Evolutionary conservation across 208 protist species (phyloP).

Genomic region (Leishmania lainsoni): DNA sequence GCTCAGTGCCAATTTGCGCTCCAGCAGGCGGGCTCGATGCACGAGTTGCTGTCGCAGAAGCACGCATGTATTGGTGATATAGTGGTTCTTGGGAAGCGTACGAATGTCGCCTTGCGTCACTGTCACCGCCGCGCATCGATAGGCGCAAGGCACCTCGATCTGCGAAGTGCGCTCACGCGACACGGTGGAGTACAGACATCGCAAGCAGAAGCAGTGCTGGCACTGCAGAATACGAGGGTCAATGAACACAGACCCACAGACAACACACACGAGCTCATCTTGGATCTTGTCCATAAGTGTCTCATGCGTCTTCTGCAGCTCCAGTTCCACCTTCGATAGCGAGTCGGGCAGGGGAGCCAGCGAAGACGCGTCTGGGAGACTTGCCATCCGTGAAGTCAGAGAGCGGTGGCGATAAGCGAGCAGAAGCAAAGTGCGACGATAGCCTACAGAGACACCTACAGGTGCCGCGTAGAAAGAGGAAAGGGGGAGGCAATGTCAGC

Average conservation of each 20-base stretch:
- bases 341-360: conserved; percentile 12
- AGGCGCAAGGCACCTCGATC: conserved; percentile 46
- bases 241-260: conserved; percentile 55
- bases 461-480: background rate
- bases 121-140: conserved; percentile 43
- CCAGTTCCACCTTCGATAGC: background rate
- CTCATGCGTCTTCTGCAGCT: conserved; percentile 11
- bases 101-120: conserved; percentile 46
- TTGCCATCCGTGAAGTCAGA: background rate
- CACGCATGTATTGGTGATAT: conserved; percentile 38
- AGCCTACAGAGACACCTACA: background rate
- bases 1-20: conserved; percentile 4
- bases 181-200: conserved; percentile 53
- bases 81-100: conserved; percentile 46
- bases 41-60: conserved; percentile 27
- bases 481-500: background rate
- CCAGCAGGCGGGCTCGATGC: conserved; percentile 13
- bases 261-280: conserved; percentile 50
- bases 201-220: conserved; percentile 74
- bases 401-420: background rate
- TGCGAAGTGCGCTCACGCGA: conserved; percentile 34
- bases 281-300: conserved; percentile 26
- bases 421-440: background rate
- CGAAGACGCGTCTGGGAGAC: background rate
- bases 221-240: conserved; percentile 71